A percentile compares a stretch with the other conserved stretches of the same genome.
Conservation (phyloP, 2,329 filamentous ascomycete genomes). For the Hymenoscyphus fraxineus region DNA sequence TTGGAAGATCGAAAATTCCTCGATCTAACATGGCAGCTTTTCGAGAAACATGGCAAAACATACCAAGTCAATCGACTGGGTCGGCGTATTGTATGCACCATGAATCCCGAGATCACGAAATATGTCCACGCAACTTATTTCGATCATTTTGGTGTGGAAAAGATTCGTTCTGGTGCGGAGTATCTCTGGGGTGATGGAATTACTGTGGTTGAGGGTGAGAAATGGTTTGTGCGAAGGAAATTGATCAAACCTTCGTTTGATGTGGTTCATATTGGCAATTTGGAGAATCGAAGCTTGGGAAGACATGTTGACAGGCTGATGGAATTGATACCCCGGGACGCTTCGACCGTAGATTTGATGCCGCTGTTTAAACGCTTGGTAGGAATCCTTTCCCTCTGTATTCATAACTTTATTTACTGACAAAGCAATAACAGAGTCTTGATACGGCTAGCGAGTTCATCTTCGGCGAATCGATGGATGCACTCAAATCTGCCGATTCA, state of each 20-base stretch:
- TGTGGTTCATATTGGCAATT: not conserved
- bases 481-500: not conserved
- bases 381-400: not conserved
- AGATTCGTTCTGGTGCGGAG: not conserved
- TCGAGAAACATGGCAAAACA: conserved; percentile 1
- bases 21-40: not conserved
- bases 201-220: not conserved
- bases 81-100: not conserved
- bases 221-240: not conserved
- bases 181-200: conserved; percentile 1
- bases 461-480: conserved; percentile 5
- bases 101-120: not conserved
- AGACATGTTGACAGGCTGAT: not conserved
- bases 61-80: not conserved
- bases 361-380: not conserved
- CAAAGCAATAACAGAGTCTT: not conserved
- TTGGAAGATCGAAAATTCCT: not conserved
- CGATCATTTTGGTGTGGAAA: conserved; percentile 2
- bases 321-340: not conserved
- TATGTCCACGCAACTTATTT: not conserved
- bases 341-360: conserved; percentile 1
- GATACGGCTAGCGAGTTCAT: conserved; percentile 4
- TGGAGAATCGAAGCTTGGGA: not conserved
- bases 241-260: conserved; percentile 1
- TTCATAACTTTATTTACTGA: not conserved